Conservation (phyloP, 2,329 filamentous ascomycete species). For the Hymenoscyphus linearis region DNA sequence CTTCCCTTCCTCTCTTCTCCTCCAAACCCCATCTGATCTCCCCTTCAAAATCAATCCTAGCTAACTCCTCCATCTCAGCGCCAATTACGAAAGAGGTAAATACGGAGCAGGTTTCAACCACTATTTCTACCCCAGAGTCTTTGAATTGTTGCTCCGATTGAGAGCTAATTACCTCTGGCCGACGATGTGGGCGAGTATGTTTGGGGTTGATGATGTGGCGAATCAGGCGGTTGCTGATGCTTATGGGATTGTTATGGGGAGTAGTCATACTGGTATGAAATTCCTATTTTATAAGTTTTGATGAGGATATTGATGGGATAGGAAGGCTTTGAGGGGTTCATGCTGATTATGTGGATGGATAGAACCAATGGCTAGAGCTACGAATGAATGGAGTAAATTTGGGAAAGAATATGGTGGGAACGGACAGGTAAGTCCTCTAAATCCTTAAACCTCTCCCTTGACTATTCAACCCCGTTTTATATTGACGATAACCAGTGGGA, state of each 20-base stretch:
- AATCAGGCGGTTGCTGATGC: slow-evolving; percentile 67
- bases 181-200: slow-evolving; percentile 65
- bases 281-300: no score
- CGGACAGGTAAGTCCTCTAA: slow-evolving; percentile 33
- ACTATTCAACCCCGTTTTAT: no score
- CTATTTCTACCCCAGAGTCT: slow-evolving; percentile 64
- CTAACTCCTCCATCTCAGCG: slow-evolving; percentile 28
- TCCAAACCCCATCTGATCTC: neutral
- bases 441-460: no score
- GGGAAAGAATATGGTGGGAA: slow-evolving; percentile 33
- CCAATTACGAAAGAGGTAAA: slow-evolving; percentile 38
- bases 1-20: neutral
- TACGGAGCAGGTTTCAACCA: slow-evolving; percentile 45
- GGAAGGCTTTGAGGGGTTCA: neutral
- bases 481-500: slow-evolving; percentile 46
- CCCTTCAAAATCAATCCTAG: neutral
- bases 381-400: slow-evolving; percentile 49
- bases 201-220: slow-evolving; percentile 63
- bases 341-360: slow-evolving; percentile 26
- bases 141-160: slow-evolving; percentile 64
- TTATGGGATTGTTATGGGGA: slow-evolving; percentile 69
- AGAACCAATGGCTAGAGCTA: slow-evolving; percentile 62
- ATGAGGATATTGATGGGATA: neutral
- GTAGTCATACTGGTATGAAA: slow-evolving; percentile 52
- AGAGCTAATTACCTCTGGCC: slow-evolving; percentile 75